Base-by-base conservation (phyloP, 331 rosid genomes). In the Stylosanthes scabra region DNA sequence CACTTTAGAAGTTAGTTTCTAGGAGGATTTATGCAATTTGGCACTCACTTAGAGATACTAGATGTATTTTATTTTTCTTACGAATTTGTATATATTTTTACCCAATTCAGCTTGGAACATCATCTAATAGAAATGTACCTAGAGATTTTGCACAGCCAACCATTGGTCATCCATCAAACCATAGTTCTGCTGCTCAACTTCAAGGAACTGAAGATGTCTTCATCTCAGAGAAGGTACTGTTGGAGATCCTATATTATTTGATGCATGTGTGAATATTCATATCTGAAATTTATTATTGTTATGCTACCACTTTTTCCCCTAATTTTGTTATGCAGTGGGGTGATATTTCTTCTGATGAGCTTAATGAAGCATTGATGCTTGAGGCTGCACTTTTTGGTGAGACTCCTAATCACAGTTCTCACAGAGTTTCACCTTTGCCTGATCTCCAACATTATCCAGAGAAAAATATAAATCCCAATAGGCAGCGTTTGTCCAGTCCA, bases 301-400 rank as follows among this genome's bases (percentile, higher is more conserved):
- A 56, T 59, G 45, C 61, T 82, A 39, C 68, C 60, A 28, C 46
- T 29, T 71, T 59, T 41, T 40, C 51, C 16, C 73, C 25, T 55
- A 76, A 29, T 69, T 78, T 81, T 60, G 49, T 56, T 70, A 84
- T 83, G 79, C 81, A 93, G 97, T 86, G 90, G 88, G 91, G 85
- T 46, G 87, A 74, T 83, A 83, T 88, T 59, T 85, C 93, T 81
- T 72, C 88, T 8, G 86, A 87, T 45, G 98, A 93, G 90, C 81
- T 90, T 57, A 80, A 85, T 44, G 93, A 90, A 72, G 90, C 96
- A 46, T 62, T 87, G 66, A 54, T 84, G 87, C 84, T 87, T 59
- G 98, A 93, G 80, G 70, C 57, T 78, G 86, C 92, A 40, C 72
- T 87, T 80, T 88, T 81, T 72, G 83, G 89, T 61, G 68, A 71